Percentiles rank a stretch among this genome's conserved stretches.
These are phyloP conservation scores for Yamadazyma dushanensis DNA, from an alignment of 1,139 yeast species.

Conservation along the genomic window DNA sequence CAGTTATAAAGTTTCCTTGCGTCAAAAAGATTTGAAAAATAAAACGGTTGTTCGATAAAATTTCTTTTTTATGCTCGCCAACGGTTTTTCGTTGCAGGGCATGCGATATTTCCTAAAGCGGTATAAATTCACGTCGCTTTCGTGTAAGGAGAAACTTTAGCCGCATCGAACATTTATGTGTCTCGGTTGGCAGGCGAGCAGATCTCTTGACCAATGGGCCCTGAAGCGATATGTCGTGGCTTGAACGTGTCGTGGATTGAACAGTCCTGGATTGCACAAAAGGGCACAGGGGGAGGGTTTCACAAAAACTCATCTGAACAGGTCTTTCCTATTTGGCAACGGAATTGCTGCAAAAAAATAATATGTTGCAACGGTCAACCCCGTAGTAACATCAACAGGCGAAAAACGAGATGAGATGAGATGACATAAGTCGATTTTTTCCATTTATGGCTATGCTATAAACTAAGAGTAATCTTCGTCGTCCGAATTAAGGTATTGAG, in stretches of 20 bases:
- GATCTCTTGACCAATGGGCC: not conserved
- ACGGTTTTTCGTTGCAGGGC: not conserved
- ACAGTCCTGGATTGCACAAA: too few species aligned
- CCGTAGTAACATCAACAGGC: too few species aligned
- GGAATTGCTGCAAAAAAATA: too few species aligned
- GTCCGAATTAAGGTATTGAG: slow-evolving; percentile 68
- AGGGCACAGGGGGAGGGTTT: too few species aligned
- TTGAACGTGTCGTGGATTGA: too few species aligned
- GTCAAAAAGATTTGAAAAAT: not conserved
- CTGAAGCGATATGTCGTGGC: too few species aligned
- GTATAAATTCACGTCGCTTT: not conserved
- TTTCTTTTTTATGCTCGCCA: not conserved
- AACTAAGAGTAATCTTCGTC: slow-evolving; percentile 43
- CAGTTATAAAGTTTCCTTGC: not conserved
- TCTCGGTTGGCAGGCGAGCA: not conserved
- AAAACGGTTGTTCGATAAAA: slow-evolving; percentile 2
- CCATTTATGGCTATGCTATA: not conserved
- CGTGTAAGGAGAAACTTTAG: not conserved
- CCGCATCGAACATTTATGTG: not conserved
- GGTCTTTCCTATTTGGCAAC: too few species aligned
- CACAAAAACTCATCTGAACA: too few species aligned
- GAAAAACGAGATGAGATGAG: too few species aligned
- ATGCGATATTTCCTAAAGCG: not conserved
- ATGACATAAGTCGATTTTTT: too few species aligned
- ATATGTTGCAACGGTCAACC: too few species aligned